Evolutionary conservation across 2,329 filamentous ascomycete species (phyloP).

Genomic region (Trichoderma cornu-damae): DNA sequence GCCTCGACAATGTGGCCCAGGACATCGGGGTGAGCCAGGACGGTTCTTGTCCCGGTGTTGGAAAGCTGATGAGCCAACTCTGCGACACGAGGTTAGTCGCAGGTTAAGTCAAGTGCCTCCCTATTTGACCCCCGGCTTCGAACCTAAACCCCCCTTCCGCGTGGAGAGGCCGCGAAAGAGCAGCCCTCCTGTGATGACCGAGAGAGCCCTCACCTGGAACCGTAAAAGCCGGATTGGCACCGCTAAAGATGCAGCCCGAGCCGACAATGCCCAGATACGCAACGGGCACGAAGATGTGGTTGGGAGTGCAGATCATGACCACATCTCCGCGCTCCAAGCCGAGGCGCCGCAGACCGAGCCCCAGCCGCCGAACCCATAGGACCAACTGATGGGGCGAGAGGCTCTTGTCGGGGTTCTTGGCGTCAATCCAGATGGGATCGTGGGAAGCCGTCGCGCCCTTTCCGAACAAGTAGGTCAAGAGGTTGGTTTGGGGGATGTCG

Average conservation of each 20-base stretch:
- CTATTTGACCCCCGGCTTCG: too few species aligned
- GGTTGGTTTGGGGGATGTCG: slow-evolving; percentile 43
- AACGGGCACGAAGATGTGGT: slow-evolving; percentile 51
- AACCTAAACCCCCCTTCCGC: too few species aligned
- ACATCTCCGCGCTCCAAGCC: slow-evolving; percentile 46
- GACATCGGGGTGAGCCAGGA: slow-evolving; percentile 46
- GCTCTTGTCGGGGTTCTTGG: slow-evolving; percentile 38
- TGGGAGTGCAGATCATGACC: slow-evolving; percentile 50
- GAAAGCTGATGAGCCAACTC: slow-evolving; percentile 49
- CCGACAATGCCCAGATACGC: slow-evolving; percentile 51
- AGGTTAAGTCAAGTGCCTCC: too few species aligned
- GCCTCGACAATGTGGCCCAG: slow-evolving; percentile 42
- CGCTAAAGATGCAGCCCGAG: slow-evolving; percentile 49
- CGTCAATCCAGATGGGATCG: slow-evolving; percentile 51
- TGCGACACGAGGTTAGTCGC: slow-evolving; percentile 23
- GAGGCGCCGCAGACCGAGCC: slow-evolving; percentile 42
- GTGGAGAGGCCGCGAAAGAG: too few species aligned
- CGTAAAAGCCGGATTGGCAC: slow-evolving; percentile 49
- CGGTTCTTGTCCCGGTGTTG: slow-evolving; percentile 45
- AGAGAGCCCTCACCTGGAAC: too few species aligned
- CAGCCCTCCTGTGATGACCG: too few species aligned
- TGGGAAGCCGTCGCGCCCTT: slow-evolving; percentile 32
- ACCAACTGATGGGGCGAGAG: slow-evolving; percentile 46
- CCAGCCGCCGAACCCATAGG: slow-evolving; percentile 49
- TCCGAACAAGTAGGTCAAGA: slow-evolving; percentile 36